Percentiles rank a stretch among this genome's conserved stretches.
Conservation (phyloP, 176 grass and related monocot genomes). For the barley (Hordeum vulgare) region MorexV3_pseudomolecules_assembly NC_058521.1:574341248-574341747, state of each 20-base stretch:
- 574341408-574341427: background rate
- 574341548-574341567: background rate
- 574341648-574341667: background rate
- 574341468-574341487: background rate
- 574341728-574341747: slow-evolving; percentile 10
- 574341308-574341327: background rate
- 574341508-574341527: background rate
- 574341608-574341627: background rate
- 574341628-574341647: background rate
- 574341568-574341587: background rate
- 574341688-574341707: background rate
- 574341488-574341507: background rate
- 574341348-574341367: background rate
- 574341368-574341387: background rate
- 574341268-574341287: background rate
- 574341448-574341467: background rate
- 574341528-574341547: background rate
- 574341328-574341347: background rate
- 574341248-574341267: background rate
- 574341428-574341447: background rate
- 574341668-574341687: background rate
- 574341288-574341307: background rate
- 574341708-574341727: background rate
- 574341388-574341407: background rate
- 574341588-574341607: background rate